phyloP scores from a whole-genome alignment of 495 filamentous ascomycete species.

The Usnea hakonensis region DNA sequence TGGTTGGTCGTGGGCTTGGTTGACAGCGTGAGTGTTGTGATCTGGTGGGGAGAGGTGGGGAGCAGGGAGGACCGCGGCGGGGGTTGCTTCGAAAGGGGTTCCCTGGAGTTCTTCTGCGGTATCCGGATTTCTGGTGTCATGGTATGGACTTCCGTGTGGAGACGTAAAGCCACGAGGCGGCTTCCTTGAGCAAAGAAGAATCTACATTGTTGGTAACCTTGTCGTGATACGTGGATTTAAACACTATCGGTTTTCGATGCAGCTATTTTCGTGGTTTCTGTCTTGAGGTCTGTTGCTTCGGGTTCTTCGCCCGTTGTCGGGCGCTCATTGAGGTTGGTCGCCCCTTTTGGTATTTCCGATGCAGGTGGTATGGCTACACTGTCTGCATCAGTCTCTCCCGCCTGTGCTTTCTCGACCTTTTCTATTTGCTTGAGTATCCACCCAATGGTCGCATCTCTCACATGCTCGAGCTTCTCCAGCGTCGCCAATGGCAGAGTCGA shows the following conservation, averaged over 20 bases:
- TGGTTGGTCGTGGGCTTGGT: no score
- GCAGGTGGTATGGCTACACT: not conserved
- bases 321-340: not conserved
- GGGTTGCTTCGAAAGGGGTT: no score
- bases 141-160: not conserved
- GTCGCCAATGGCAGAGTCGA: constrained; percentile 26
- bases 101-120: no score
- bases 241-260: not conserved
- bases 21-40: no score
- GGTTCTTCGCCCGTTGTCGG: not conserved
- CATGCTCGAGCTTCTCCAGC: constrained; percentile 33
- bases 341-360: not conserved
- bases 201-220: not conserved
- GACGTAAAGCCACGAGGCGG: not conserved
- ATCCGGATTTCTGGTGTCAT: not conserved
- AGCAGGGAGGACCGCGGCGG: no score
- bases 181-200: not conserved
- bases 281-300: not conserved
- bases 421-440: constrained; percentile 38
- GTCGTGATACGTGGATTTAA: not conserved
- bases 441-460: constrained; percentile 36
- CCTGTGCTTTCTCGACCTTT: constrained; percentile 28
- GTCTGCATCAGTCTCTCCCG: not conserved
- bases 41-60: no score
- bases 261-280: not conserved